Evolutionary conservation across 83 land plant genomes (phyloP).

Genomic region (Larix sibirica): DNA sequence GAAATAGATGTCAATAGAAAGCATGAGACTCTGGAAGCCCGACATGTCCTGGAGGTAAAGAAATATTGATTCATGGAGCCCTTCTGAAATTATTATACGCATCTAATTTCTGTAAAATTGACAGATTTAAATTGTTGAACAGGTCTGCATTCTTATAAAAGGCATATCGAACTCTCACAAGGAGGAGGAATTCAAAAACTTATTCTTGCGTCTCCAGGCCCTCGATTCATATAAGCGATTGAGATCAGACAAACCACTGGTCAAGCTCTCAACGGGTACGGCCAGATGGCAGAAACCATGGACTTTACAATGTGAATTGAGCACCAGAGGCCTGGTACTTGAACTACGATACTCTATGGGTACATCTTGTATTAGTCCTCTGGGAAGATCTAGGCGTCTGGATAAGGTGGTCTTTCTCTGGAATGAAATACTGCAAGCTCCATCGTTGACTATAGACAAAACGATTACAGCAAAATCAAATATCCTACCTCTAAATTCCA

Average conservation of each 20-base stretch:
- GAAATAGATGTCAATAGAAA: conserved; percentile 56
- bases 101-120: neutral
- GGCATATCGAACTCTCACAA: conserved; percentile 19
- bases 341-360: conserved; percentile 43
- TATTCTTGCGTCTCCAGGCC: conserved; percentile 52
- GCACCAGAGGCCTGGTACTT: conserved; percentile 61
- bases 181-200: conserved; percentile 10
- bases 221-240: conserved; percentile 62
- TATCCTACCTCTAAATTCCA: neutral
- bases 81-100: neutral
- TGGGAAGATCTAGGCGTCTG: conserved; percentile 32
- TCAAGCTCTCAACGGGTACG: conserved; percentile 22
- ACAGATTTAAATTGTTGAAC: conserved; percentile 9
- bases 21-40: conserved; percentile 50
- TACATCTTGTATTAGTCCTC: conserved; percentile 32
- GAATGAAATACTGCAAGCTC: conserved; percentile 63
- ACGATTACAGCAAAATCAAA: conserved; percentile 23
- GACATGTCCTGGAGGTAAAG: conserved; percentile 72
- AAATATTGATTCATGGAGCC: neutral
- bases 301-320: conserved; percentile 76
- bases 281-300: conserved; percentile 68
- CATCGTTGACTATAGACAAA: conserved; percentile 52
- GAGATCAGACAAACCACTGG: conserved; percentile 48
- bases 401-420: conserved; percentile 36
- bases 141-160: conserved; percentile 67